These are phyloP conservation scores for Populus pruinosa DNA, from an alignment of 345 rosid genomes.

Conservation along the genomic window DNA sequence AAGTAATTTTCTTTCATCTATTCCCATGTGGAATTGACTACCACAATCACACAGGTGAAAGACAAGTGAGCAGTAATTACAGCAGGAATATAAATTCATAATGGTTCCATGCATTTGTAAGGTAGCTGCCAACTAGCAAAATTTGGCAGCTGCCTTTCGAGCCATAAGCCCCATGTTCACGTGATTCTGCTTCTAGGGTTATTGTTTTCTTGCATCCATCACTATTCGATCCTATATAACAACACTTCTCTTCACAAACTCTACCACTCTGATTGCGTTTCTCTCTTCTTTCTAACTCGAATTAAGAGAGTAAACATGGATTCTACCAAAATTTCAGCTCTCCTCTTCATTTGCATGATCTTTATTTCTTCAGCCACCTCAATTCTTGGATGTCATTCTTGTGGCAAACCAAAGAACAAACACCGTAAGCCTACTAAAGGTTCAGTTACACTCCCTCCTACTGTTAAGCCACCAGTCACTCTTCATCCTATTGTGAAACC, in stretches of 20 bases:
- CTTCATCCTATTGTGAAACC: conserved; percentile 24
- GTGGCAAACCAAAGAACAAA: conserved; percentile 47
- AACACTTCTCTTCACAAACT: conserved; percentile 11
- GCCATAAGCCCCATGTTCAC: conserved; percentile 51
- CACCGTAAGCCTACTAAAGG: conserved; percentile 5
- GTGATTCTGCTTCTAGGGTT: conserved; percentile 46
- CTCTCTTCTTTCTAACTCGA: conserved; percentile 4
- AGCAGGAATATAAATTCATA: background rate
- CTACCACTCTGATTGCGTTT: background rate
- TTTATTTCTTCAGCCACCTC: conserved; percentile 53
- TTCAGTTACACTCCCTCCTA: conserved; percentile 16
- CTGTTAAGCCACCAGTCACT: conserved; percentile 3
- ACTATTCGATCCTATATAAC: conserved; percentile 38
- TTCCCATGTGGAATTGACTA: background rate
- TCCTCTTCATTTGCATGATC: conserved; percentile 53
- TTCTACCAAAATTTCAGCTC: conserved; percentile 47
- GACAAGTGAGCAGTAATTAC: background rate
- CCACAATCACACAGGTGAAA: background rate
- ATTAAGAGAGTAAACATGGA: conserved; percentile 34
- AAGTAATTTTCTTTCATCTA: background rate
- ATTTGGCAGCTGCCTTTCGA: conserved; percentile 56
- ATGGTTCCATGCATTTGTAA: conserved; percentile 23
- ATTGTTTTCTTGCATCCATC: conserved; percentile 22
- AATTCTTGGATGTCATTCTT: conserved; percentile 52
- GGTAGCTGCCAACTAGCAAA: conserved; percentile 66